Evolutionary conservation across 1,284 basidiomycete genomes (phyloP), one percentile per base, ranked within the genome.

Genomic region (Papiliotrema laurentii): DNA sequence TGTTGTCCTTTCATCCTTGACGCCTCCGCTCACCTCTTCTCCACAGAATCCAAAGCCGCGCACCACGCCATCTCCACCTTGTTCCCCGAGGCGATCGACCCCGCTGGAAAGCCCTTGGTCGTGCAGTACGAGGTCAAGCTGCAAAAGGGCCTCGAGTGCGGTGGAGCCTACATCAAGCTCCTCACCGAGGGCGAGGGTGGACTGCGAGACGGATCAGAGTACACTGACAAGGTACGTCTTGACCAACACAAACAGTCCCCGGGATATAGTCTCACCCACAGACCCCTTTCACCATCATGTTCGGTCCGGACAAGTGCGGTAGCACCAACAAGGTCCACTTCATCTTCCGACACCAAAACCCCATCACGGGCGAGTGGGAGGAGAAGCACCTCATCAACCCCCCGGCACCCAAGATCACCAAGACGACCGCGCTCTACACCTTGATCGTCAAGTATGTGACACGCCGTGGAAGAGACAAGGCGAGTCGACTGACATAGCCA

Each of bases 71-170:
- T 98, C 75, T 97, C 94, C 54, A 89, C 93, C 9, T 85, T 90
- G 31, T 93, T 99, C 75, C 63, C 78, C 26, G 72, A 81, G 59
- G 61, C 70, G 18, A 79, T 97, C 64, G 84, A 87, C 78, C 89
- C 93, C 76, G 83, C 83, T 68, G 79, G 83, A 56, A 83, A 96
- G 77, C 89, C 94, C 36, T 80, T 98, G 43, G 92, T 98, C 57
- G 86, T 98, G 18, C 93, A 97, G 74, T 99, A 99, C 73, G 96
- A 99, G 75, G 92, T 94, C 77, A 97, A 98, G 79, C 90, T 97
- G 74, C 94, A 99, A 79, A 94, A 97, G 77, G 94, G 94, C 51
- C 89, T 97, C 52, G 93, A 94, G 77, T 99, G 96, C 66, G 96
- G 96, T 76, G 96, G 96, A 77, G 96, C 96, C 35, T 99, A 99